phyloP scores from a whole-genome alignment of 371 early-diverging fungal genomes.

The Mucor piriformis region DNA sequence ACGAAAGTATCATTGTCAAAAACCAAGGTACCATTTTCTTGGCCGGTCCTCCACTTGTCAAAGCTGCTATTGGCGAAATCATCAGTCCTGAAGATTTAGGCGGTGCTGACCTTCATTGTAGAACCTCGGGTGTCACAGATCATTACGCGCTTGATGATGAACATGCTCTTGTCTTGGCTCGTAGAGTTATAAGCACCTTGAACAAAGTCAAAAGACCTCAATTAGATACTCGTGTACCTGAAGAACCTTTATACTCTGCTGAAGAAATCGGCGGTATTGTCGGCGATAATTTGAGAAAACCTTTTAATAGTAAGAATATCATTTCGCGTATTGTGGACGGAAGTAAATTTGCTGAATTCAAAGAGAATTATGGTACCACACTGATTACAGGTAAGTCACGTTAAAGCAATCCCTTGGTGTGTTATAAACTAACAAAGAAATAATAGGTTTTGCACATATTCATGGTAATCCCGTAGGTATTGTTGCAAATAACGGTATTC shows the following conservation, averaged over 20 bases:
- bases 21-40: constrained; percentile 98
- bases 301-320: constrained; percentile 93
- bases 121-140: constrained; percentile 94
- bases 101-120: constrained; percentile 97
- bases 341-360: constrained; percentile 93
- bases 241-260: constrained; percentile 86
- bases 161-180: constrained; percentile 88
- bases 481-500: constrained; percentile 97
- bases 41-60: constrained; percentile 95
- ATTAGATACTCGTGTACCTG: constrained; percentile 54
- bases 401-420: too few relatives aligned
- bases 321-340: constrained; percentile 98
- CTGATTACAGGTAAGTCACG: constrained; percentile 91
- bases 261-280: constrained; percentile 95
- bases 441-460: constrained; percentile 86
- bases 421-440: not conserved
- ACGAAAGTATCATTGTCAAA: constrained; percentile 95
- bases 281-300: constrained; percentile 88
- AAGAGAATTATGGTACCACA: constrained; percentile 91
- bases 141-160: constrained; percentile 91
- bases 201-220: constrained; percentile 76
- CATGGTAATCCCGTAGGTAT: constrained; percentile 96
- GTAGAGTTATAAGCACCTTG: constrained; percentile 84
- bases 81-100: constrained; percentile 96
- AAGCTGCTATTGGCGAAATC: constrained; percentile 97